Evolutionary conservation across 306 rosid genomes (phyloP).

Genomic region (Vigna hirtella): DNA sequence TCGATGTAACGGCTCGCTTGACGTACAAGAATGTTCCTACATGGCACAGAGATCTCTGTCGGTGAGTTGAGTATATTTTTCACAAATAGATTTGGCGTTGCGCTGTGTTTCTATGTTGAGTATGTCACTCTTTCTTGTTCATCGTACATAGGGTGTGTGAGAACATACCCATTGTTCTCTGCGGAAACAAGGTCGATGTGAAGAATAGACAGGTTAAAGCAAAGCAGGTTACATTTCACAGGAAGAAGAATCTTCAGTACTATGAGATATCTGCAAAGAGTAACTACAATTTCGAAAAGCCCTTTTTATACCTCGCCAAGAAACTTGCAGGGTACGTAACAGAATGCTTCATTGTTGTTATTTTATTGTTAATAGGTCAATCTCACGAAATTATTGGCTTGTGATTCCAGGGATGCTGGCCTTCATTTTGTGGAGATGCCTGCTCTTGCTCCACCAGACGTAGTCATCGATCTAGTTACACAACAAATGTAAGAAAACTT

Average conservation of each 20-base stretch:
- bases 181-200: conserved; percentile 90
- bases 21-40: conserved; percentile 83
- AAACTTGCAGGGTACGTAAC: conserved; percentile 78
- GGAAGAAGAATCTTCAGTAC: conserved; percentile 86
- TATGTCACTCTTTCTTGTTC: conserved; percentile 20
- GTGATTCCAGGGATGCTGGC: conserved; percentile 54
- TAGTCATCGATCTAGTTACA: conserved; percentile 60
- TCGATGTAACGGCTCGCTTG: conserved; percentile 76
- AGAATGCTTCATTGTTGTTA: neutral
- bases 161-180: conserved; percentile 79
- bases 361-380: neutral
- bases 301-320: conserved; percentile 79
- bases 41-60: conserved; percentile 83
- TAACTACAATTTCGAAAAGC: conserved; percentile 83
- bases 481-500: conserved; percentile 59
- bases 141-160: conserved; percentile 67
- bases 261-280: conserved; percentile 89
- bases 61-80: conserved; percentile 44
- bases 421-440: conserved; percentile 86
- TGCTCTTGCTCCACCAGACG: conserved; percentile 88
- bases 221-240: conserved; percentile 83
- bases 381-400: conserved; percentile 19
- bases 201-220: conserved; percentile 85
- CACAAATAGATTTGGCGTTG: neutral
- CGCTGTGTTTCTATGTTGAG: neutral